These are phyloP conservation scores for Mycena kentingensis DNA, from an alignment of 768 basidiomycete species.

Conservation along the genomic window DNA sequence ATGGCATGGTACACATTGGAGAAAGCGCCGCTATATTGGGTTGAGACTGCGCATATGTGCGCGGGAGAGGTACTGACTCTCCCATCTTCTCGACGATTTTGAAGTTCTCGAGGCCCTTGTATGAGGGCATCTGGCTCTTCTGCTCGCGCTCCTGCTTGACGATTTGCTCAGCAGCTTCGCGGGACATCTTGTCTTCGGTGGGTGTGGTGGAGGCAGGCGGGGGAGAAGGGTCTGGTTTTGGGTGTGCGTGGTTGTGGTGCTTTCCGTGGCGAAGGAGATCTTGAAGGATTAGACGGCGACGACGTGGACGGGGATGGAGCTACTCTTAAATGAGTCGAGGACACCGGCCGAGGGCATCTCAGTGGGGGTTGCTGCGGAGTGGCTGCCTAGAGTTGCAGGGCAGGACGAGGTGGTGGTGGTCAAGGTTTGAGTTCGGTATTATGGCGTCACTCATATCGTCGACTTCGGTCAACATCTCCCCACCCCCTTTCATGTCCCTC, in stretches of 20 bases:
- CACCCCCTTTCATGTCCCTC: constrained; percentile 60
- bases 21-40: constrained; percentile 76
- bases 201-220: constrained; percentile 22
- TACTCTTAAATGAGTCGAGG: constrained; percentile 90
- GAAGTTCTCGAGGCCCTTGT: constrained; percentile 83
- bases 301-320: constrained; percentile 21
- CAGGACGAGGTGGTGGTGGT: not conserved
- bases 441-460: too few relatives aligned
- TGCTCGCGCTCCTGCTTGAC: constrained; percentile 75
- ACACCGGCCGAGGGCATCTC: constrained; percentile 63
- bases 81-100: constrained; percentile 86
- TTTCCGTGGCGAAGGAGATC: constrained; percentile 86
- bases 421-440: not conserved
- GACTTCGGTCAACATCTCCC: too few relatives aligned
- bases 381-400: not conserved
- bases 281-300: constrained; percentile 30
- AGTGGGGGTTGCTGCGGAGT: not conserved
- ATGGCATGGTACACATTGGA: constrained; percentile 97
- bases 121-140: constrained; percentile 78
- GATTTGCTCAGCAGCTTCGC: constrained; percentile 62
- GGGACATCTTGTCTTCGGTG: constrained; percentile 29
- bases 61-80: constrained; percentile 62
- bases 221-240: constrained; percentile 24
- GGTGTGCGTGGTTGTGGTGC: constrained; percentile 52
- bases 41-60: constrained; percentile 22